Percentiles rank a stretch among this genome's conserved stretches.
phyloP scores from a whole-genome alignment of 345 rosid species.

The Arabidopsis thaliana region DNA sequence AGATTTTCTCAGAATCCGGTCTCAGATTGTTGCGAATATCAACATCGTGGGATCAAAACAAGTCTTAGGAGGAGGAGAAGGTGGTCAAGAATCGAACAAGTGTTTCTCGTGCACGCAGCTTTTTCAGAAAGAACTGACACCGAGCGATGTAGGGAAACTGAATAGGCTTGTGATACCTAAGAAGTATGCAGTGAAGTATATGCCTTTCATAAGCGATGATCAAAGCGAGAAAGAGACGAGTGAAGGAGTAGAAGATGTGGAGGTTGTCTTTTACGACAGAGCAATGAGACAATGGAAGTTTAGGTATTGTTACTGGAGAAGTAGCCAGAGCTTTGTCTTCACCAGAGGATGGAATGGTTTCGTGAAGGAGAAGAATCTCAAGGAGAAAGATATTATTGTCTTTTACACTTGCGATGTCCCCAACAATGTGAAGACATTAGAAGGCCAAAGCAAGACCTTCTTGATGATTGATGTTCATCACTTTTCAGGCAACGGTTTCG shows the following conservation, averaged over 20 bases:
- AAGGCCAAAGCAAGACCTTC: conserved; percentile 43
- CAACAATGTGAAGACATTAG: conserved; percentile 14
- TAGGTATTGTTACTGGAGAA: conserved; percentile 86
- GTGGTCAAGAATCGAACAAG: conserved; percentile 14
- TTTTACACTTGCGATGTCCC: conserved; percentile 55
- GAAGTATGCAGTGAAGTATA: conserved; percentile 62
- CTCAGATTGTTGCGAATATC: conserved; percentile 22
- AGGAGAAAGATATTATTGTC: conserved; percentile 56
- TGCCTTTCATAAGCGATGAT: conserved; percentile 49
- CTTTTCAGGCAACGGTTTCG: conserved; percentile 10
- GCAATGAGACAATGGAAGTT: conserved; percentile 77
- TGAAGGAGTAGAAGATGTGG: conserved; percentile 43
- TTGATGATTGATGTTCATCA: conserved; percentile 53
- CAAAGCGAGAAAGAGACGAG: conserved; percentile 23
- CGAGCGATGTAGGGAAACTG: conserved; percentile 89
- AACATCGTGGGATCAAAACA: conserved; percentile 30
- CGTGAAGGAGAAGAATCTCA: conserved; percentile 67
- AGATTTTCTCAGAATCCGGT: conserved; percentile 42
- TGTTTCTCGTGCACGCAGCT: conserved; percentile 47
- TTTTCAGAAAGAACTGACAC: conserved; percentile 77
- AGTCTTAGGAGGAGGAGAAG: conserved; percentile 24
- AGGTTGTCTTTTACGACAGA: conserved; percentile 64
- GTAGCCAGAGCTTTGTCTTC: conserved; percentile 91
- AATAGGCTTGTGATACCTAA: conserved; percentile 89
- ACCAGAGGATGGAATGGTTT: conserved; percentile 86